Conservation (phyloP, 306 rosid genomes). For the Corylus avellana region DNA sequence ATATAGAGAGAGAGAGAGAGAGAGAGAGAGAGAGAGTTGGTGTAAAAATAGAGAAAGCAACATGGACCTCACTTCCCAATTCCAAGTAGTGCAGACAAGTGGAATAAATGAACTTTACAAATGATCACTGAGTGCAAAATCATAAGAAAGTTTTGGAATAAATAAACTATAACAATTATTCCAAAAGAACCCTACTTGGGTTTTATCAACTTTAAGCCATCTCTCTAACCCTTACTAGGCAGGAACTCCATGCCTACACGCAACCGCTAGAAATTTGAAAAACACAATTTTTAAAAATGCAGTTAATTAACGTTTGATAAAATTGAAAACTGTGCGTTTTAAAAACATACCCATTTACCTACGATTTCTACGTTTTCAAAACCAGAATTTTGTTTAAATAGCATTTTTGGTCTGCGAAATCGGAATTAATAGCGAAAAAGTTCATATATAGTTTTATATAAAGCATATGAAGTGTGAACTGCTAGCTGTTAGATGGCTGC, state of each 20-base stretch:
- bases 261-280: no score
- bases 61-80: constrained; percentile 34
- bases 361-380: no score
- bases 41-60: constrained; percentile 16
- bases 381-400: no score
- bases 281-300: no score
- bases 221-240: not conserved
- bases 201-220: constrained; percentile 26
- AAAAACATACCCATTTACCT: no score
- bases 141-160: not conserved
- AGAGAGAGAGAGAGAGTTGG: not conserved
- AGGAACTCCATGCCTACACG: no score
- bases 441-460: no score
- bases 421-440: no score
- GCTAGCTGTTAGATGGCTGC: constrained; percentile 17
- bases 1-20: not conserved
- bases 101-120: constrained; percentile 12
- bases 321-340: no score
- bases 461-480: not conserved
- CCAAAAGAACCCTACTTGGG: not conserved
- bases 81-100: constrained; percentile 40
- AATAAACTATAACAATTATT: not conserved
- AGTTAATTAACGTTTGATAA: no score
- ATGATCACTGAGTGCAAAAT: constrained; percentile 26
- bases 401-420: no score